Conservation (phyloP, 1,139 yeast genomes). For the Saccharomyces hybrid region DNA sequence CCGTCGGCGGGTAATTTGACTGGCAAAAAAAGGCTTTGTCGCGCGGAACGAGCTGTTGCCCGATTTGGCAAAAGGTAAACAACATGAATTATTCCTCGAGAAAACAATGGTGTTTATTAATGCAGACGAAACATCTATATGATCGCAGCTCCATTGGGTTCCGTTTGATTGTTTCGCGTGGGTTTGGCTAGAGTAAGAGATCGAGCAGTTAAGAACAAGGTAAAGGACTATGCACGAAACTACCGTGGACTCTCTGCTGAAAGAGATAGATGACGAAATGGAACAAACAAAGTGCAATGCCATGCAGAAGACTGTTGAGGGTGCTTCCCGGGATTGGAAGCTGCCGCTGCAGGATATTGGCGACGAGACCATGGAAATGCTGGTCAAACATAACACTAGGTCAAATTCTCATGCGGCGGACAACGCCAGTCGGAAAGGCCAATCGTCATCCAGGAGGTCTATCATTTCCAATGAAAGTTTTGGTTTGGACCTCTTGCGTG, state of each 20-base stretch:
- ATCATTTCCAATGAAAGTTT: neutral
- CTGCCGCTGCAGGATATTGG: constrained; percentile 26
- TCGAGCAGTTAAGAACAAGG: neutral
- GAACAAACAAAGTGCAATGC: constrained; percentile 4
- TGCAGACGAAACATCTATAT: neutral
- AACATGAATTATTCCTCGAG: neutral
- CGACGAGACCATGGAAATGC: constrained; percentile 29
- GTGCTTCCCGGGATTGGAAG: constrained; percentile 2
- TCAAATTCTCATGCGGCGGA: neutral
- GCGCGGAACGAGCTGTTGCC: neutral
- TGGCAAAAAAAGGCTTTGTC: neutral
- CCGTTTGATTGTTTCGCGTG: neutral
- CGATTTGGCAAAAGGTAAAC: neutral
- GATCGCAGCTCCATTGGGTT: neutral
- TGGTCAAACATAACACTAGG: constrained; percentile 22
- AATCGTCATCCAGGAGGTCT: neutral
- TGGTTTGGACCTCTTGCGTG: neutral
- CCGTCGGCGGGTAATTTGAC: neutral
- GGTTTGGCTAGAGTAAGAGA: neutral
- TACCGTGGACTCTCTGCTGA: constrained; percentile 18
- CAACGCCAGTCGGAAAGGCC: neutral
- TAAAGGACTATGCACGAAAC: constrained; percentile 4
- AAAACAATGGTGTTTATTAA: neutral
- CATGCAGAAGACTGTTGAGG: constrained; percentile 2
- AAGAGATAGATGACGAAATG: constrained; percentile 20